Percentiles rank a stretch among this genome's conserved stretches.
Conservation (phyloP, 306 rosid species). For the Rubus parviflorus region DNA sequence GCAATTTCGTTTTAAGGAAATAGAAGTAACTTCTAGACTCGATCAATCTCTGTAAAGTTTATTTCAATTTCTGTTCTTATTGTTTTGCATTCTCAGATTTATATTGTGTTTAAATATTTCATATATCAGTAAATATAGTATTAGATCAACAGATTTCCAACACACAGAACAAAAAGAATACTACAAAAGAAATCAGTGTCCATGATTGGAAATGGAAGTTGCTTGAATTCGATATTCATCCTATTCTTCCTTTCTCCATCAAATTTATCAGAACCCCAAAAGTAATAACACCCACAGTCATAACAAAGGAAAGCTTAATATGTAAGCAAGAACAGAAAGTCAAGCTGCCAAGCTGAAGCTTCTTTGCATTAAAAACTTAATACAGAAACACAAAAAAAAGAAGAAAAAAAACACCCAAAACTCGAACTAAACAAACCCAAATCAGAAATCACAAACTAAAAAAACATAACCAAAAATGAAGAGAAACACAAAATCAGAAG, state of each 20-base stretch:
- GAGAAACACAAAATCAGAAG: background rate
- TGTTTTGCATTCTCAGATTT: no score
- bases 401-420: background rate
- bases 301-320: conserved; percentile 19
- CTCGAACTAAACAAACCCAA: conserved; percentile 23
- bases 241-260: background rate
- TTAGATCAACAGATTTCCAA: no score
- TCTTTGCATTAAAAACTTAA: background rate
- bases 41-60: no score
- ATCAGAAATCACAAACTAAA: background rate
- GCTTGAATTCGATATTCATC: background rate
- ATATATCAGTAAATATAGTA: no score
- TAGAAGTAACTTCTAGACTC: no score
- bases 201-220: background rate
- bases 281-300: background rate
- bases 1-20: background rate
- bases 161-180: background rate
- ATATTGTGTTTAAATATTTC: no score
- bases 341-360: background rate
- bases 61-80: no score
- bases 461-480: background rate
- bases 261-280: background rate
- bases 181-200: background rate
- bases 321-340: background rate
- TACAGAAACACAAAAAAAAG: background rate